These are phyloP conservation scores for Oryza meyeriana DNA, from an alignment of 176 grass and related monocot genomes.

Conservation along the genomic window DNA sequence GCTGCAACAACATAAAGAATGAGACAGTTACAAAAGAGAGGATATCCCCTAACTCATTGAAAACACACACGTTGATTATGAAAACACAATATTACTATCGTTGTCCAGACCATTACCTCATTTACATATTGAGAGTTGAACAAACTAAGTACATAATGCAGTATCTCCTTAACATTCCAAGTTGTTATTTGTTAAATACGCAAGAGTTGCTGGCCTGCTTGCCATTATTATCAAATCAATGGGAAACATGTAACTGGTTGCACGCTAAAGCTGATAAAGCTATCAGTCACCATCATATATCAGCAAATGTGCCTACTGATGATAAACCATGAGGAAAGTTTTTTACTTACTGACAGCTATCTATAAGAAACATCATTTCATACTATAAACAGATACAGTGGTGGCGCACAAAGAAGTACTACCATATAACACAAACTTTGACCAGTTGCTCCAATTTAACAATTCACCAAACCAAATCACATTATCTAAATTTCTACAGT, in stretches of 20 bases:
- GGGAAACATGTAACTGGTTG: background rate
- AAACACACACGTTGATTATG: background rate
- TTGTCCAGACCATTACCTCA: background rate
- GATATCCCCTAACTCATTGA: background rate
- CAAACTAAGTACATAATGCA: background rate
- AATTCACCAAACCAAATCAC: background rate
- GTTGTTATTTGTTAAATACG: background rate
- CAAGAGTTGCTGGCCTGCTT: background rate
- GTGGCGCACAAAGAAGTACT: background rate
- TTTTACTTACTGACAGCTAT: background rate
- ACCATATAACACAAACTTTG: background rate
- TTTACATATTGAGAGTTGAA: background rate
- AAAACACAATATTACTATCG: background rate
- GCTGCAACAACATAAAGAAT: conserved; percentile 32
- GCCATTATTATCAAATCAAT: background rate
- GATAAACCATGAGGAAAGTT: background rate
- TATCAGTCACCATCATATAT: too few species aligned
- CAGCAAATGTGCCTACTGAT: too few species aligned
- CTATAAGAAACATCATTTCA: background rate
- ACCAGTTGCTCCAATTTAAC: background rate
- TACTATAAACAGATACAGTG: background rate
- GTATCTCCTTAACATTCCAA: background rate
- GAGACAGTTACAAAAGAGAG: background rate
- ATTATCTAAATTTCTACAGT: background rate
- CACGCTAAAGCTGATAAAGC: background rate